Evolutionary conservation across 2,329 filamentous ascomycete species (phyloP), one percentile per base, ranked within the genome.

Genomic region (Aspergillus phoenicis): DNA sequence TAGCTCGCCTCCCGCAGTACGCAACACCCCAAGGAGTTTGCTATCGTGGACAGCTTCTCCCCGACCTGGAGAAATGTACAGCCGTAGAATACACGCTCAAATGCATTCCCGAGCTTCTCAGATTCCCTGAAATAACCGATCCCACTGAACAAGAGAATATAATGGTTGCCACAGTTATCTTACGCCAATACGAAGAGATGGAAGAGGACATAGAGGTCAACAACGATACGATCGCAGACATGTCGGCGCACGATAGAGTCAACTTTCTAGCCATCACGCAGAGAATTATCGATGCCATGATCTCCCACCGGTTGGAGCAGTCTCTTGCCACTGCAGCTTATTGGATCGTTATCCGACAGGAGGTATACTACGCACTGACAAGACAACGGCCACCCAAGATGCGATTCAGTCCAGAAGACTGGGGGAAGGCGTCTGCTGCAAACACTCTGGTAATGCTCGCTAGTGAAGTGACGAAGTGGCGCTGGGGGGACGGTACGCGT

Each of bases 141-240:
- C 61, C 58, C 0, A 17, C 28, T 1, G 52, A 69, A 2, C 68
- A 71, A 45, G 69, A 71, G 30, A 70, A 66, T 13, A 64, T 71
- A 7, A 70, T 71, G 67, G 67, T 66, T 2, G 68, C 69, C 1
- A 65, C 68, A 1, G 66, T 71, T 1, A 71, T 71, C 6, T 33
- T 71, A 11, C 64, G 67, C 3, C 69, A 70, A 45, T 70, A 69
- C 36, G 68, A 70, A 43, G 67, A 71, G 28, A 68, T 69, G 58
- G 69, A 70, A 49, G 68, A 71, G 33, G 70, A 71, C 24, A 69
- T 71, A 11, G 33, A 36, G 64, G 68, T 72, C 30, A 64, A 64
- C 15, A 20, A 20, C 20, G 65, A 66, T 2, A 63, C 70, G 43
- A 68, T 64, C 4, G 61, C 58, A 5, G 59, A 67, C 8, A 57